Conservation (phyloP, 352 stramenopile species). For the Pythium scleroteichum region DNA sequence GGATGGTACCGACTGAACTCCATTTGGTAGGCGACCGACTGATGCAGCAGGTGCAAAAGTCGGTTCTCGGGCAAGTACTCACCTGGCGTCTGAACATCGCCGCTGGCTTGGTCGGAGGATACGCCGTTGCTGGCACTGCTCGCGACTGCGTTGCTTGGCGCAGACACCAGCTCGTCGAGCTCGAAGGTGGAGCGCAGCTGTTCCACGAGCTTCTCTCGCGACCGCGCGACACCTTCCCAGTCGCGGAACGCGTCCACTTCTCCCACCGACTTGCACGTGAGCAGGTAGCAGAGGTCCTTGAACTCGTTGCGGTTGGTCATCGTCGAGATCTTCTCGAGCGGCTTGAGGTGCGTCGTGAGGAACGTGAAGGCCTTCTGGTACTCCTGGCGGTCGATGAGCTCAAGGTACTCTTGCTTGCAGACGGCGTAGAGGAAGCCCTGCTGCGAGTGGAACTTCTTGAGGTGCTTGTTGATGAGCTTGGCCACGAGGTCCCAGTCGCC, state of each 20-base stretch:
- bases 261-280: slow-evolving; percentile 87
- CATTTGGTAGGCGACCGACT: slow-evolving; percentile 89
- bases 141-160: slow-evolving; percentile 1
- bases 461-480: slow-evolving; percentile 80
- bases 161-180: slow-evolving; percentile 67
- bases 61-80: slow-evolving; percentile 67
- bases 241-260: slow-evolving; percentile 84
- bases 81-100: slow-evolving; percentile 6
- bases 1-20: slow-evolving; percentile 88
- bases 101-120: slow-evolving; percentile 4
- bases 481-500: slow-evolving; percentile 86
- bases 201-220: slow-evolving; percentile 83
- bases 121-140: neutral
- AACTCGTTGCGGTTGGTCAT: slow-evolving; percentile 85
- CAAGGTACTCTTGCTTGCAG: slow-evolving; percentile 88
- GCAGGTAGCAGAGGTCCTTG: slow-evolving; percentile 86
- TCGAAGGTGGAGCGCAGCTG: slow-evolving; percentile 83
- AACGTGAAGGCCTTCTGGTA: slow-evolving; percentile 91
- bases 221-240: slow-evolving; percentile 80
- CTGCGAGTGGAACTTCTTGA: slow-evolving; percentile 82
- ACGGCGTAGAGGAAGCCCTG: slow-evolving; percentile 88
- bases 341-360: slow-evolving; percentile 87
- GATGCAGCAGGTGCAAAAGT: slow-evolving; percentile 78
- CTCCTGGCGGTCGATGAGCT: slow-evolving; percentile 87
- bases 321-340: slow-evolving; percentile 78